phyloP scores from a whole-genome alignment of 805 yeast genomes.

The Clavispora fructus region DNA sequence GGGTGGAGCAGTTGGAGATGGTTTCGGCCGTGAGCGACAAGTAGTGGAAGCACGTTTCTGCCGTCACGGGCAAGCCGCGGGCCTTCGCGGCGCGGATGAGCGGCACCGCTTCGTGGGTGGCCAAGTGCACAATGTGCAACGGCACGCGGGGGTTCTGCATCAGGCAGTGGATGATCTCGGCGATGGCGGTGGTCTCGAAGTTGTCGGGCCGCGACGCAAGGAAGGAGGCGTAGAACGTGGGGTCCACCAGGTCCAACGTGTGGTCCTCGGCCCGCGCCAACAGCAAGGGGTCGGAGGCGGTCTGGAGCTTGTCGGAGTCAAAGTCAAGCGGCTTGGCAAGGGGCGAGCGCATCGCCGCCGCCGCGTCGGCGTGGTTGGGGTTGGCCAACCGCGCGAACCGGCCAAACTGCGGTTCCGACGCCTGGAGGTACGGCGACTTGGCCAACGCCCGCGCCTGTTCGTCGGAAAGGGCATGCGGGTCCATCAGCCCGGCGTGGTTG shows the following conservation, averaged over 20 bases:
- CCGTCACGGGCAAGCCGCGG: slow-evolving; percentile 59
- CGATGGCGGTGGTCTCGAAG: slow-evolving; percentile 81
- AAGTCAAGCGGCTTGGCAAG: slow-evolving; percentile 17
- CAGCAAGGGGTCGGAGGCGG: slow-evolving; percentile 30
- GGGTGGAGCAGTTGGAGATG: slow-evolving; percentile 73
- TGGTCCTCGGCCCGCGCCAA: slow-evolving; percentile 39
- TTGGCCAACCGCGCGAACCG: slow-evolving; percentile 37
- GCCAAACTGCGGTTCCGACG: slow-evolving; percentile 58
- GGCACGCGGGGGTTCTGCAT: slow-evolving; percentile 54
- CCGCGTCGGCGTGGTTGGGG: slow-evolving; percentile 16
- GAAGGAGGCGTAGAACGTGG: slow-evolving; percentile 64
- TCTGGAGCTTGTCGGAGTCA: slow-evolving; percentile 9
- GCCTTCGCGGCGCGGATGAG: slow-evolving; percentile 60
- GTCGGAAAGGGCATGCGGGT: slow-evolving; percentile 37
- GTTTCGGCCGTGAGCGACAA: slow-evolving; percentile 71
- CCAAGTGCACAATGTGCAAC: slow-evolving; percentile 85
- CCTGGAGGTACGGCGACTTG: slow-evolving; percentile 48
- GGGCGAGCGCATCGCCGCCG: slow-evolving; percentile 11
- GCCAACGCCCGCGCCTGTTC: slow-evolving; percentile 51
- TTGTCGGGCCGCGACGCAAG: slow-evolving; percentile 83
- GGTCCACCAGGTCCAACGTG: slow-evolving; percentile 46
- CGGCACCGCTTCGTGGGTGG: slow-evolving; percentile 81
- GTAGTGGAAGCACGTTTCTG: slow-evolving; percentile 94
- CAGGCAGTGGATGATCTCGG: slow-evolving; percentile 62
- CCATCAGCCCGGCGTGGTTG: slow-evolving; percentile 18